Conservation (phyloP, 2,329 filamentous ascomycete species). For the Aspergillus sp. region DNA sequence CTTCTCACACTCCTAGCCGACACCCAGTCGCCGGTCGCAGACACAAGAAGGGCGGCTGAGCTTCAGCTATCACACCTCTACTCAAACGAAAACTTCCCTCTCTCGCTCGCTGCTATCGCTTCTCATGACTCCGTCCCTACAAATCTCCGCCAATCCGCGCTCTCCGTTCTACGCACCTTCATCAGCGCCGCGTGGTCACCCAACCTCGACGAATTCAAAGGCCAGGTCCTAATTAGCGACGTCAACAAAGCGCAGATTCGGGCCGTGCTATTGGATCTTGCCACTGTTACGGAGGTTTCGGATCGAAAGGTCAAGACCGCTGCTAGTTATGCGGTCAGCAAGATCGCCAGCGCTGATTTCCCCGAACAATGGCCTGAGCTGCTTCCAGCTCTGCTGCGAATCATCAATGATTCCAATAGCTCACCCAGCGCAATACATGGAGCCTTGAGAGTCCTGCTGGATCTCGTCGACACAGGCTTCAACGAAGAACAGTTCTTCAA, state of each 20-base stretch:
- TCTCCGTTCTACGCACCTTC: constrained; percentile 80
- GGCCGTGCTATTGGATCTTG: constrained; percentile 74
- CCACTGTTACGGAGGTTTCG: constrained; percentile 69
- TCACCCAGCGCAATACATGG: constrained; percentile 84
- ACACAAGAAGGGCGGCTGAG: constrained; percentile 83
- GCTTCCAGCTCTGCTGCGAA: constrained; percentile 75
- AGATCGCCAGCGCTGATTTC: constrained; percentile 91
- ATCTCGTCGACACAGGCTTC: constrained; percentile 90
- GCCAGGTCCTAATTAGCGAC: constrained; percentile 71
- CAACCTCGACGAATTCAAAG: constrained; percentile 71
- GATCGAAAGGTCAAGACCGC: constrained; percentile 86
- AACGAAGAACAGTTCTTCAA: constrained; percentile 94
- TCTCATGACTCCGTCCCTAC: constrained; percentile 73
- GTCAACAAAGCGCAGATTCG: constrained; percentile 75
- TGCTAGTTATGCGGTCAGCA: constrained; percentile 89
- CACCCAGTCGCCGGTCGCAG: constrained; percentile 78
- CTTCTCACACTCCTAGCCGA: constrained; percentile 85
- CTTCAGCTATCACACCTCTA: constrained; percentile 75
- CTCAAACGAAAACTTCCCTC: constrained; percentile 71
- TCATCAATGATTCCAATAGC: constrained; percentile 70
- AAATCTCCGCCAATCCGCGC: constrained; percentile 79
- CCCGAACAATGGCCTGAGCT: constrained; percentile 94
- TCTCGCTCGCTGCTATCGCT: constrained; percentile 79
- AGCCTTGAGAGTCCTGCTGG: constrained; percentile 81
- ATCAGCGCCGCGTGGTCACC: constrained; percentile 84